Percentiles rank a stretch among this genome's conserved stretches.
Conservation (phyloP, 2,329 filamentous ascomycete genomes). For the Byssothecium circinans region DNA sequence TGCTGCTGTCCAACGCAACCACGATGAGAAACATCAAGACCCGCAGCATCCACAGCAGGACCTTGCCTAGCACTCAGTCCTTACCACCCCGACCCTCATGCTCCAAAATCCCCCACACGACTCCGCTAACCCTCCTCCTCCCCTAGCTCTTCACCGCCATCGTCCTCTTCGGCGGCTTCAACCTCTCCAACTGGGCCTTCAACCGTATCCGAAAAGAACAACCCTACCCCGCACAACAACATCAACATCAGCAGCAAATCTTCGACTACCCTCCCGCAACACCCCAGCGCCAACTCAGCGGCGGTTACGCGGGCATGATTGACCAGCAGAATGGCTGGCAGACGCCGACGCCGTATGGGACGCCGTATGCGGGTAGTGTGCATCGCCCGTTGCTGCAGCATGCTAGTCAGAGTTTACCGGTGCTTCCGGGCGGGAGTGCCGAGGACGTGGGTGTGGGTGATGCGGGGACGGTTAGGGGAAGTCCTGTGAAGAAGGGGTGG, state of each 20-base stretch:
- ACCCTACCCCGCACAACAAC: constrained; percentile 15
- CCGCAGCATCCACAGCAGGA: too few relatives aligned
- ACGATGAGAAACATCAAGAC: too few relatives aligned
- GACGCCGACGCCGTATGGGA: constrained; percentile 29
- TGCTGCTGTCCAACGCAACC: too few relatives aligned
- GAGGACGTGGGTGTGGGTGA: background rate
- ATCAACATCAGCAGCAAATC: constrained; percentile 19
- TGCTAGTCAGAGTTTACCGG: constrained; percentile 33
- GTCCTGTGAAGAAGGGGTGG: background rate
- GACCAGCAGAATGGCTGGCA: constrained; percentile 22
- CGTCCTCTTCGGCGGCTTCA: constrained; percentile 55
- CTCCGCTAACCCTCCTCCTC: constrained; percentile 12
- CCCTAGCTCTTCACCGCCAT: constrained; percentile 51
- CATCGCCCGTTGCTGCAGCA: constrained; percentile 24
- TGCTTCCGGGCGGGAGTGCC: constrained; percentile 12
- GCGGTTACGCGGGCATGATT: constrained; percentile 21
- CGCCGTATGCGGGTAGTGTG: constrained; percentile 27
- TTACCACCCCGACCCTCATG: background rate
- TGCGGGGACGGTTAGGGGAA: background rate
- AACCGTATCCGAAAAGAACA: constrained; percentile 53
- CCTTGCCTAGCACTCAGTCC: background rate
- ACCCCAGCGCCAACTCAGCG: constrained; percentile 30
- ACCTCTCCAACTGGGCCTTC: constrained; percentile 63
- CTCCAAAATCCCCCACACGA: background rate
- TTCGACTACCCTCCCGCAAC: constrained; percentile 33